Evolutionary conservation across 768 basidiomycete genomes (phyloP), one percentile per base, ranked within the genome.

Genomic region (Russula compacta): DNA sequence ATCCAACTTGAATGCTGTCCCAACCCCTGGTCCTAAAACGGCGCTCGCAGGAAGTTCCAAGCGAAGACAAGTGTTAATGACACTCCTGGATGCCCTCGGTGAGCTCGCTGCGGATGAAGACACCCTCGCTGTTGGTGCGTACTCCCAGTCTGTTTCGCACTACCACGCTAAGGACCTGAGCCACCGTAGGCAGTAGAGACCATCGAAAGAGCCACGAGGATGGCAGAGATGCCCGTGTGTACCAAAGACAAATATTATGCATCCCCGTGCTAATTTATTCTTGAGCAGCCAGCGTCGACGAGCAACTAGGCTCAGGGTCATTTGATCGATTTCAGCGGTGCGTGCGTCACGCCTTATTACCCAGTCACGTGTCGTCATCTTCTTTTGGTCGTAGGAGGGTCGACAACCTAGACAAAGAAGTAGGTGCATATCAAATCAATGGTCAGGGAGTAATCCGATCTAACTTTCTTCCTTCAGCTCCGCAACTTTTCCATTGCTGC

Each of bases 401-500:
- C 53, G 81, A 81, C 55, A 81, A 79, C 60, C 73, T 87, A 11
- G 86, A 88, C 71, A 81, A 80, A 71, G 84, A 87, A 75, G 83
- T 83, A 65, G 14, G 71, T 58, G n/a, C n/a, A n/a, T n/a, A n/a
- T n/a, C n/a, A 7, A 38, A 32, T 17, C 6, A 52, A 17, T 40
- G 39, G 33, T 35, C 58, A 36, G 17, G 33, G 29, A 24, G 14
- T 43, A 15, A 19, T 15, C 6, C n/a, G 19, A 65, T 39, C 49
- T 51, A 56, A 35, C 39, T n/a, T 29, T 49, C n/a, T 54, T 1
- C 49, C 55, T 29, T n/a, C 68, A 89, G 84, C 78, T 90, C 15
- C 80, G 86, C 49, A 87, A 85, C 70, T 89, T 89, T 69, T 82
- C 85, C 40, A 87, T 88, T 66, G 86, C 87, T 12, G 81, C 86